These are phyloP conservation scores for Calonectria multiphialidica DNA, from an alignment of 2,329 filamentous ascomycete species.

Conservation along the genomic window DNA sequence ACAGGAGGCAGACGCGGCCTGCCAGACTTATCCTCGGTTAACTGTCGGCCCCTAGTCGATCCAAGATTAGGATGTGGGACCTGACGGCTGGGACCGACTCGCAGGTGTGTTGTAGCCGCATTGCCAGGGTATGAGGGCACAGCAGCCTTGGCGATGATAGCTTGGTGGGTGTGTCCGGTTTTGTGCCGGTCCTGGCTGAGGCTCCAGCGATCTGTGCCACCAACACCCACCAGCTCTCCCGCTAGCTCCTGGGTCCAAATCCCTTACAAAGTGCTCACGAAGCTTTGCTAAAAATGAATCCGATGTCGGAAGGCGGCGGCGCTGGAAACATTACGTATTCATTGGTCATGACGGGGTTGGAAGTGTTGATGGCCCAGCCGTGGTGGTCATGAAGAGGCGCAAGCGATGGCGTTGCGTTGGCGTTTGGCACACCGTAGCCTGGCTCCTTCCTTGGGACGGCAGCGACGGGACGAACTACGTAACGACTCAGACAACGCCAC, in stretches of 20 bases:
- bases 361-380: neutral
- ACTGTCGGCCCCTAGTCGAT: conserved; percentile 32
- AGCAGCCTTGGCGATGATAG: conserved; percentile 22
- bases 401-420: conserved; percentile 2
- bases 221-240: neutral
- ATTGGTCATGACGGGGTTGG: neutral
- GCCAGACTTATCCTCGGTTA: conserved; percentile 40
- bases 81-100: conserved; percentile 14
- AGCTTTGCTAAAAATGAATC: neutral
- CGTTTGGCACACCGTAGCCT: conserved; percentile 4
- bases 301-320: conserved; percentile 6
- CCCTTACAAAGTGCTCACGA: neutral
- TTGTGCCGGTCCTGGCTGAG: conserved; percentile 4
- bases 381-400: conserved; percentile 1
- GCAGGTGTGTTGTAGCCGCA: conserved; percentile 24
- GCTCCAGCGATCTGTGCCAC: neutral
- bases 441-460: conserved; percentile 16
- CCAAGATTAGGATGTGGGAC: conserved; percentile 21
- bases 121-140: conserved; percentile 13
- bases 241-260: neutral
- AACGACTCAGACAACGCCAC: conserved; percentile 22
- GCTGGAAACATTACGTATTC: conserved; percentile 3
- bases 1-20: neutral
- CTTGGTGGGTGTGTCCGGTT: neutral
- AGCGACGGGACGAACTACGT: conserved; percentile 25